Evolutionary conservation across 139 green algal species (phyloP).

Genomic region (Mesotaenium endlicherianum): DNA sequence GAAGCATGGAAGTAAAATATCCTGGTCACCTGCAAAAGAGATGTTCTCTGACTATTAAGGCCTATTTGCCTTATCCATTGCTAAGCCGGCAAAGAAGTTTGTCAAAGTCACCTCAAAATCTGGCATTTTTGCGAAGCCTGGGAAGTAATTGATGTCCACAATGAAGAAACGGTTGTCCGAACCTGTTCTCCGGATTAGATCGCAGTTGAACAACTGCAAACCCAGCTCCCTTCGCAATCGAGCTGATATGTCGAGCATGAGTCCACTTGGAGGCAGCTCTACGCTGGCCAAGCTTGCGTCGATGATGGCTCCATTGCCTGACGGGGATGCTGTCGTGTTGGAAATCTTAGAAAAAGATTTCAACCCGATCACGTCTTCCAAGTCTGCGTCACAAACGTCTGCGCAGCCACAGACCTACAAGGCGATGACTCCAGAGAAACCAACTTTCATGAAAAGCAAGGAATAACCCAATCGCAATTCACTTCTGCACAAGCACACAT

Average conservation of each 20-base stretch:
- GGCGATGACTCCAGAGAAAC: too few species aligned
- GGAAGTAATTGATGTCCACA: conserved; percentile 59
- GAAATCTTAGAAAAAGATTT: conserved; percentile 39
- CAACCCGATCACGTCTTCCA: conserved; percentile 6
- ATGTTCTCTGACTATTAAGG: too few species aligned
- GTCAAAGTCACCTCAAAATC: conserved; percentile 25
- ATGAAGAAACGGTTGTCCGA: conserved; percentile 31
- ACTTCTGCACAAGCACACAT: background rate
- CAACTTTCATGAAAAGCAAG: background rate
- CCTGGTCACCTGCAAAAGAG: too few species aligned
- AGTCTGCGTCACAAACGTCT: conserved; percentile 24
- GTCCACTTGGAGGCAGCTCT: conserved; percentile 4
- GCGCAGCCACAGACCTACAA: too few species aligned
- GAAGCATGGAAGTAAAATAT: too few species aligned
- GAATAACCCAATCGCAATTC: background rate
- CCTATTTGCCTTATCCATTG: conserved; percentile 24
- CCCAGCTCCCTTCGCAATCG: conserved; percentile 33
- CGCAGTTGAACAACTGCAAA: conserved; percentile 51
- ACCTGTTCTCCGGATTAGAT: conserved; percentile 43
- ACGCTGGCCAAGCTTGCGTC: conserved; percentile 23
- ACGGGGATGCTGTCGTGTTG: background rate
- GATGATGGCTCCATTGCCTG: conserved; percentile 11
- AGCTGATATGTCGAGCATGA: conserved; percentile 18
- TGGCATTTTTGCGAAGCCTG: conserved; percentile 47
- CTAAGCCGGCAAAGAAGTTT: conserved; percentile 25